Percentiles rank a stretch among this genome's conserved stretches.
These are phyloP conservation scores for Venturia asperata DNA, from an alignment of 2,329 filamentous ascomycete genomes.

Conservation along the genomic window DNA sequence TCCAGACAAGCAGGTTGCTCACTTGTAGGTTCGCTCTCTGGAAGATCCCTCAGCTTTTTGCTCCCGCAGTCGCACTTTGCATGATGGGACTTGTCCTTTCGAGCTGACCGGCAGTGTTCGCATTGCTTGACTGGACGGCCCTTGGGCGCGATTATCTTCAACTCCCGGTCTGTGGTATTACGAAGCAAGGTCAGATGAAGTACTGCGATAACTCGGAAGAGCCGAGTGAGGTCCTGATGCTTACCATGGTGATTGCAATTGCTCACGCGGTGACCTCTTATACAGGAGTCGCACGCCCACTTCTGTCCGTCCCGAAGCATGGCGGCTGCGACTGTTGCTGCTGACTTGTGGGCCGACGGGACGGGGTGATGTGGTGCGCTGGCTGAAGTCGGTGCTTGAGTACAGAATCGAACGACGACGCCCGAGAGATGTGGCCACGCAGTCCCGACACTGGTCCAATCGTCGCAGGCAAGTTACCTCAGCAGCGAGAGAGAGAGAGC, in stretches of 20 bases:
- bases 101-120: constrained; percentile 88
- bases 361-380: not conserved
- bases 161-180: constrained; percentile 63
- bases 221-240: constrained; percentile 32
- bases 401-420: not conserved
- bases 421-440: no score
- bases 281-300: constrained; percentile 95
- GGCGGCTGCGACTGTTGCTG: constrained; percentile 1
- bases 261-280: constrained; percentile 96
- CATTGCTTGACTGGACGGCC: constrained; percentile 97
- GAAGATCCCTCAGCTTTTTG: constrained; percentile 58
- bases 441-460: not conserved
- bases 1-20: constrained; percentile 26
- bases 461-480: not conserved
- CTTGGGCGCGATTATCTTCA: constrained; percentile 96
- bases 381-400: not conserved
- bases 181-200: constrained; percentile 16
- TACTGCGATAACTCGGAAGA: constrained; percentile 24
- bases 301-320: constrained; percentile 72
- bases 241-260: constrained; percentile 93
- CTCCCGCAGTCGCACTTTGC: constrained; percentile 96
- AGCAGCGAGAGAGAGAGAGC: not conserved
- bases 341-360: not conserved
- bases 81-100: constrained; percentile 91
- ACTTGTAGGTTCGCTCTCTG: constrained; percentile 41